Percentiles rank a stretch among this genome's conserved stretches.
phyloP scores from a whole-genome alignment of 2,329 filamentous ascomycete species.

The Penicillium oxalicum region DNA sequence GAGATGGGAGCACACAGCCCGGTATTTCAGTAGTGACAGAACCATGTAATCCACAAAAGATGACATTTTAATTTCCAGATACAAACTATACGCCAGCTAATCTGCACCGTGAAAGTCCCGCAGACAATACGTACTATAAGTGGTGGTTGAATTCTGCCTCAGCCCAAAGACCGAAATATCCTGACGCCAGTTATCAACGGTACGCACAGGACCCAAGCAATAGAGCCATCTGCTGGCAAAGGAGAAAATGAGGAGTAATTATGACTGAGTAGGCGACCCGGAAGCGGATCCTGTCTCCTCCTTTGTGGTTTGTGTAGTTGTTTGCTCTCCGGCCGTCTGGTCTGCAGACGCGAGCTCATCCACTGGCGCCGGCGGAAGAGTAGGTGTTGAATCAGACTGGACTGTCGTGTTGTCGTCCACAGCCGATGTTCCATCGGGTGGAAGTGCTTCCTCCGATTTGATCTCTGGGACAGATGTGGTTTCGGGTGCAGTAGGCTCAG shows the following conservation, averaged over 20 bases:
- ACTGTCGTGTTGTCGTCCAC: too few relatives aligned
- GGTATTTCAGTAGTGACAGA: too few relatives aligned
- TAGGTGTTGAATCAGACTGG: too few relatives aligned
- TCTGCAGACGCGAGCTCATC: not conserved
- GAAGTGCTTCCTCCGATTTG: not conserved
- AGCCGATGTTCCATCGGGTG: too few relatives aligned
- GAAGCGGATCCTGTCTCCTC: constrained; percentile 3
- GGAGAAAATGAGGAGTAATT: not conserved
- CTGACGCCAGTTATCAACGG: too few relatives aligned
- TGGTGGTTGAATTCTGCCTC: too few relatives aligned
- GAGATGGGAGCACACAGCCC: too few relatives aligned
- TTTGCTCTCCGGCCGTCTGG: not conserved
- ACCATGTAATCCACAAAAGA: too few relatives aligned
- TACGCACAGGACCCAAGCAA: not conserved
- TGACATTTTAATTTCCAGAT: not conserved
- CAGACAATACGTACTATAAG: too few relatives aligned
- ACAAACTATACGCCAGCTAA: not conserved
- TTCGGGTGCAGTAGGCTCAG: not conserved
- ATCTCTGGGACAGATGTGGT: not conserved
- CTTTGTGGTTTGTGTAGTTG: not conserved
- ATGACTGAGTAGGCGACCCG: not conserved
- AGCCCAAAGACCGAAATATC: too few relatives aligned
- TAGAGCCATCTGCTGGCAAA: not conserved
- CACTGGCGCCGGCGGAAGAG: not conserved
- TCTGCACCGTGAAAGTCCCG: too few relatives aligned